Base-by-base conservation (phyloP, 768 basidiomycete species). In the Mycena capillaripes region DNA sequence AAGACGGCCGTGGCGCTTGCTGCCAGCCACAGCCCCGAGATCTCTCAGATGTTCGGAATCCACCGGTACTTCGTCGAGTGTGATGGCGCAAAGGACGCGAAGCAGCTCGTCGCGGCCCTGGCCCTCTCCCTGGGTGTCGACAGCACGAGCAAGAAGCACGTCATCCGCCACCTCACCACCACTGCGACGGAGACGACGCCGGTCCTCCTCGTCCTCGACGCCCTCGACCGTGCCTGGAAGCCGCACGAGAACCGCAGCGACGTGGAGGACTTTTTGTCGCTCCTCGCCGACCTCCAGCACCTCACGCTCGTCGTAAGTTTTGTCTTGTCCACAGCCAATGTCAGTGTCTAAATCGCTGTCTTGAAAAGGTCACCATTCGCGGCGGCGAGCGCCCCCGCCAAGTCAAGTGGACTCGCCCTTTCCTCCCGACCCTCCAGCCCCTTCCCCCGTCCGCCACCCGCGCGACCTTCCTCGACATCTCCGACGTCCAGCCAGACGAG, bases 381-480 rank as follows among this genome's bases (percentile, higher is more conserved):
- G 73, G 73, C 52, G 44, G 29, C 55, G 58, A 61, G 25, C 73
- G 73, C 42, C 73, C 73, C 10, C 69, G 69, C 23, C 73, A 74
- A 30, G 50, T 74, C 65, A 63, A 62, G 29, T 74, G 73, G 73
- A 74, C 73, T 4, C 73, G 69, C 30, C 69, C 73, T 38, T 70
- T 74, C 65, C 59, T 70, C 12, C 68, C 63, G 10, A 30, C 73
- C 12, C 64, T 74, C 25, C n/a, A 46, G 5, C 68, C 64, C 23
- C 50, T 74, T 2, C 30, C 32, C 64, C 11, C 23, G 1, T 14
- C 29, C 42, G 73, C 73, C 34, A 64, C 73, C 4, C 69, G 46
- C 44, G 32, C 23, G 14, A 64, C 73, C 52, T 74, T 74, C 69
- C 69, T 70, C 64, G 73, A 74, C 66, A 68, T 74, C 60, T 74